Evolutionary conservation across 179 eudicot genomes (phyloP).

Genomic region (Dionaea muscipula): DNA sequence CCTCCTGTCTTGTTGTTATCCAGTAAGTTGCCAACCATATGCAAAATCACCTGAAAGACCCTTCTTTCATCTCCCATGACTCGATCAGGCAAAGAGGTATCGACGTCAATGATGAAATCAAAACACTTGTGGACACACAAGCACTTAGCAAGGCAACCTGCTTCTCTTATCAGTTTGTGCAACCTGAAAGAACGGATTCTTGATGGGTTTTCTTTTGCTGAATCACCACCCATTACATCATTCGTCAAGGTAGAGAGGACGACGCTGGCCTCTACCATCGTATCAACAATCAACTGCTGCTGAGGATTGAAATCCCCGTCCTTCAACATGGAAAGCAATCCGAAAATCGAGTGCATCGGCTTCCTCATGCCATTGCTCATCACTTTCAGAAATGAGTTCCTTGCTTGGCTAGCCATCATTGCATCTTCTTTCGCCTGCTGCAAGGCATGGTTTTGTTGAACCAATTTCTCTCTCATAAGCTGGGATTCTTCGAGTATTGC

Average conservation of each 20-base stretch:
- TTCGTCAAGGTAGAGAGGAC: constrained; percentile 59
- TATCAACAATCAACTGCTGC: constrained; percentile 43
- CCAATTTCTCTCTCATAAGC: constrained; percentile 50
- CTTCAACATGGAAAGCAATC: constrained; percentile 50
- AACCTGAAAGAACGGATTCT: constrained; percentile 46
- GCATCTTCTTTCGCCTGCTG: constrained; percentile 57
- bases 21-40: constrained; percentile 80
- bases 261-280: constrained; percentile 61
- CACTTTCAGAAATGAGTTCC: constrained; percentile 57
- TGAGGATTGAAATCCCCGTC: constrained; percentile 33
- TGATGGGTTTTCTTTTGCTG: constrained; percentile 46
- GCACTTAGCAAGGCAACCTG: constrained; percentile 71
- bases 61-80: constrained; percentile 75
- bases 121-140: constrained; percentile 45
- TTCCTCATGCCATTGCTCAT: constrained; percentile 77
- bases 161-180: constrained; percentile 52
- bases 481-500: constrained; percentile 72
- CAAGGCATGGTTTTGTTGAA: constrained; percentile 49
- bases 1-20: constrained; percentile 30
- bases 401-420: constrained; percentile 72
- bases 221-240: constrained; percentile 75
- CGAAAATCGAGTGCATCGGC: constrained; percentile 76
- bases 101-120: constrained; percentile 46
- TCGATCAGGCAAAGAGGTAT: constrained; percentile 46
- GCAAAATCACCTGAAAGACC: constrained; percentile 80